phyloP scores from a whole-genome alignment of 1,139 yeast species.

The Nakaseomyces glabratus region DNA sequence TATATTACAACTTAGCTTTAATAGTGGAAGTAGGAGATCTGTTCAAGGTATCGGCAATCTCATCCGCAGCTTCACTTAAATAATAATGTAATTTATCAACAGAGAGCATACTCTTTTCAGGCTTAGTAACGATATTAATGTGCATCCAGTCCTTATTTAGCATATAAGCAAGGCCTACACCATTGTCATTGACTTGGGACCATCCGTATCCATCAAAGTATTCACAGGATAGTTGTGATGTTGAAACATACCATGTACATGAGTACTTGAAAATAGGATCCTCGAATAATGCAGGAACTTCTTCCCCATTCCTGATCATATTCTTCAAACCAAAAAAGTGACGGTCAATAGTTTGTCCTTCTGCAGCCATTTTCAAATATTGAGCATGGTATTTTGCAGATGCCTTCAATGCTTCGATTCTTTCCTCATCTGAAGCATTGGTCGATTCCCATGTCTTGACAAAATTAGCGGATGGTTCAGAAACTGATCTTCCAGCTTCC shows the following conservation, averaged over 20 bases:
- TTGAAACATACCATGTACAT: conserved; percentile 74
- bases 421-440: conserved; percentile 45
- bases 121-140: conserved; percentile 76
- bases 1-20: conserved; percentile 19
- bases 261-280: conserved; percentile 76
- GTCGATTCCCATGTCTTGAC: conserved; percentile 69
- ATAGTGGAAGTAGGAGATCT: conserved; percentile 12
- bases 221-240: conserved; percentile 87
- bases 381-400: conserved; percentile 71
- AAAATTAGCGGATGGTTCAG: conserved; percentile 63
- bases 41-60: conserved; percentile 57
- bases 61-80: conserved; percentile 72
- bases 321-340: conserved; percentile 85
- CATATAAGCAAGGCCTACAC: conserved; percentile 92
- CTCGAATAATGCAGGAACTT: conserved; percentile 58
- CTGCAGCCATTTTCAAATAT: conserved; percentile 70
- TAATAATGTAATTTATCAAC: conserved; percentile 61
- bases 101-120: conserved; percentile 53
- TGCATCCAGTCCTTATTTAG: conserved; percentile 79
- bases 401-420: conserved; percentile 57
- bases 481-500: conserved; percentile 88
- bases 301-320: conserved; percentile 48
- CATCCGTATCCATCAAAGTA: conserved; percentile 91
- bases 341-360: conserved; percentile 88
- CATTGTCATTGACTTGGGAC: conserved; percentile 92